A percentile compares a stretch with the other conserved stretches of the same genome.
Conservation (phyloP, 495 filamentous ascomycete species). For the Tetracladium setigerum region DNA sequence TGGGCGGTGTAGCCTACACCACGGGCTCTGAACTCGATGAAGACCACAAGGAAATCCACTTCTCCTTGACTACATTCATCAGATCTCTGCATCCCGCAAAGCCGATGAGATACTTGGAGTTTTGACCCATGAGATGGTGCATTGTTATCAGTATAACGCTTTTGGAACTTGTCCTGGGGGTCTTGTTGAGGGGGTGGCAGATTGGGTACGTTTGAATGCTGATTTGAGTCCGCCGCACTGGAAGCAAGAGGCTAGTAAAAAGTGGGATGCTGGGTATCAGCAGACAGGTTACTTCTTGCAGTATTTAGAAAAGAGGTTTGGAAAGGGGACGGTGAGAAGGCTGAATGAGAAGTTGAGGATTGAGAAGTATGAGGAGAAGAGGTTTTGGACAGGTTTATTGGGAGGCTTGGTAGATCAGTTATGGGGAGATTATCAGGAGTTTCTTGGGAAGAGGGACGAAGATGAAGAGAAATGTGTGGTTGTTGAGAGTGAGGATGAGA, state of each 20-base stretch:
- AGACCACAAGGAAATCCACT: constrained; percentile 93
- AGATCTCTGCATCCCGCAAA: constrained; percentile 28
- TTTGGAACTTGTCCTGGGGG: constrained; percentile 61
- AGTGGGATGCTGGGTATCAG: constrained; percentile 92
- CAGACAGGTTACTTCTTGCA: constrained; percentile 88
- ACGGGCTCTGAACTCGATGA: constrained; percentile 72
- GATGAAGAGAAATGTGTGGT: constrained; percentile 20
- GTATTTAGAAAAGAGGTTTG: constrained; percentile 58
- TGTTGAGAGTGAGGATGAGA: constrained; percentile 21
- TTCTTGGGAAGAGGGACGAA: constrained; percentile 18
- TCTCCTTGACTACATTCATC: constrained; percentile 70
- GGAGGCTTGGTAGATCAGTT: constrained; percentile 57
- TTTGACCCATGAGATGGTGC: constrained; percentile 86
- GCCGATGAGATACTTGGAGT: constrained; percentile 74
- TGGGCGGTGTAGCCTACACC: constrained; percentile 84
- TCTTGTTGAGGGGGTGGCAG: constrained; percentile 86
- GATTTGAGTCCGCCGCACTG: constrained; percentile 78
- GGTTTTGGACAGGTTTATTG: constrained; percentile 67
- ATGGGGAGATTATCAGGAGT: constrained; percentile 61
- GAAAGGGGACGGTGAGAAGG: constrained; percentile 59
- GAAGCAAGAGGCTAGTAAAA: constrained; percentile 50
- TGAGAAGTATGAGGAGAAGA: constrained; percentile 46
- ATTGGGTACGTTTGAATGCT: constrained; percentile 79
- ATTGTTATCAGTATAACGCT: constrained; percentile 85
- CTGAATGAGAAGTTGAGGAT: constrained; percentile 65